Conservation (phyloP, 2,329 filamentous ascomycete species). For the Ilyonectria sp. region DNA sequence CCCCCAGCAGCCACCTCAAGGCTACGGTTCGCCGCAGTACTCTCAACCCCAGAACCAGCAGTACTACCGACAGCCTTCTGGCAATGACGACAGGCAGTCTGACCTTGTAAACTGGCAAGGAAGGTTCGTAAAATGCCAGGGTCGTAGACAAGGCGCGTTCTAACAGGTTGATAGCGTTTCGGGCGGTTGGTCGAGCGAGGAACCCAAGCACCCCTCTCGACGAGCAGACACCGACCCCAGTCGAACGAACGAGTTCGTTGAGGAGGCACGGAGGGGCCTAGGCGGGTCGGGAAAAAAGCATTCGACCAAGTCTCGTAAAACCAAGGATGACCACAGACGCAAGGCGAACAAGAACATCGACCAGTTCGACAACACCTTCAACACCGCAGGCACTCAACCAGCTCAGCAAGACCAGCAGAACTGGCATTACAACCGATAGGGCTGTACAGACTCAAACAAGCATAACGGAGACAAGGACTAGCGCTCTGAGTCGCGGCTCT, state of each 20-base stretch:
- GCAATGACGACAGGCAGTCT: not conserved
- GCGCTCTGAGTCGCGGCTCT: not conserved
- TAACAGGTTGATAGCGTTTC: not conserved
- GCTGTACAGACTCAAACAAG: not conserved
- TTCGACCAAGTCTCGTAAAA: no score
- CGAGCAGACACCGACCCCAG: no score
- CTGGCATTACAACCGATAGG: no score
- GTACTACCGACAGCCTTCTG: not conserved
- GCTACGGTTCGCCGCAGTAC: not conserved
- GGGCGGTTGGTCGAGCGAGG: not conserved
- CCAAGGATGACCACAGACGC: not conserved
- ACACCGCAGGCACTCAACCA: no score
- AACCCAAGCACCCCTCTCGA: not conserved
- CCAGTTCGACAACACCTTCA: not conserved
- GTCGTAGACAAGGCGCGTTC: not conserved
- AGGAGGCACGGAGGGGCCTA: not conserved
- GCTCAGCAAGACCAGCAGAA: no score
- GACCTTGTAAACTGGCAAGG: not conserved
- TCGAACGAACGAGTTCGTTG: not conserved
- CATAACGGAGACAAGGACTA: not conserved
- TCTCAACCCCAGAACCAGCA: not conserved
- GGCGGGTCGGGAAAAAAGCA: not conserved
- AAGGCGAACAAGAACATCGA: not conserved
- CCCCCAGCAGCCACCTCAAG: not conserved
- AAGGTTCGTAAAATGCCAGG: not conserved